Conservation (phyloP, 352 stramenopile genomes). For the Phytophthora sansomeana region DNA sequence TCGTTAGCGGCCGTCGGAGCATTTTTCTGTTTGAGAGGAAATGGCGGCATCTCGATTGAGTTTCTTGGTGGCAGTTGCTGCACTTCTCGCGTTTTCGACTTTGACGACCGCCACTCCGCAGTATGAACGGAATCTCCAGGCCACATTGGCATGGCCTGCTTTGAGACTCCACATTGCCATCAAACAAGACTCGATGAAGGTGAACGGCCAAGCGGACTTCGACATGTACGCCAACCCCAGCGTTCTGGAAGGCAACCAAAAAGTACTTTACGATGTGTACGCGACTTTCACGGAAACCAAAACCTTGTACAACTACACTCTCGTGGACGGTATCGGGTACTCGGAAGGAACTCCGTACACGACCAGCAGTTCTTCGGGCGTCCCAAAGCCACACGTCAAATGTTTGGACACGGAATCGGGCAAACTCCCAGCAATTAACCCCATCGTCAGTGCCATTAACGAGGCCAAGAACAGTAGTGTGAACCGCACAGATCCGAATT, state of each 20-base stretch:
- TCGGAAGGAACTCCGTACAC: conserved; percentile 9
- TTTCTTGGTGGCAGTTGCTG: conserved; percentile 8
- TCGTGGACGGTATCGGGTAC: conserved; percentile 40
- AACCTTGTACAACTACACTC: conserved; percentile 38
- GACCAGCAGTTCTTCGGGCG: conserved; percentile 2
- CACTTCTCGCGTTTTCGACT: conserved; percentile 6
- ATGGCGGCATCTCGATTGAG: conserved; percentile 6
- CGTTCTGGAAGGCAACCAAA: conserved; percentile 23
- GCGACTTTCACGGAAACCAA: conserved; percentile 23
- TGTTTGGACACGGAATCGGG: conserved; percentile 16
- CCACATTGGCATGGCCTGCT: conserved; percentile 29
- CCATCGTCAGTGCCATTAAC: conserved; percentile 14
- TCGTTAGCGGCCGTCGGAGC: not conserved
- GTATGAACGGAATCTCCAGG: conserved; percentile 10
- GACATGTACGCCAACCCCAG: conserved; percentile 41
- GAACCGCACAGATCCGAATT: not conserved
- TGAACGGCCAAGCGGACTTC: conserved; percentile 39
- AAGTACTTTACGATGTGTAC: conserved; percentile 46
- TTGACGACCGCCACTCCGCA: conserved; percentile 1
- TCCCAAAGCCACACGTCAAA: conserved; percentile 2
- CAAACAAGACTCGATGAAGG: conserved; percentile 35
- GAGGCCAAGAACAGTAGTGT: conserved; percentile 5
- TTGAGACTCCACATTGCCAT: conserved; percentile 40
- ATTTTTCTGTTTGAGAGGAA: not conserved
- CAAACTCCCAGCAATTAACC: conserved; percentile 8